Base-by-base conservation (phyloP, 2,329 filamentous ascomycete genomes). In the Penicillium carneum region DNA sequence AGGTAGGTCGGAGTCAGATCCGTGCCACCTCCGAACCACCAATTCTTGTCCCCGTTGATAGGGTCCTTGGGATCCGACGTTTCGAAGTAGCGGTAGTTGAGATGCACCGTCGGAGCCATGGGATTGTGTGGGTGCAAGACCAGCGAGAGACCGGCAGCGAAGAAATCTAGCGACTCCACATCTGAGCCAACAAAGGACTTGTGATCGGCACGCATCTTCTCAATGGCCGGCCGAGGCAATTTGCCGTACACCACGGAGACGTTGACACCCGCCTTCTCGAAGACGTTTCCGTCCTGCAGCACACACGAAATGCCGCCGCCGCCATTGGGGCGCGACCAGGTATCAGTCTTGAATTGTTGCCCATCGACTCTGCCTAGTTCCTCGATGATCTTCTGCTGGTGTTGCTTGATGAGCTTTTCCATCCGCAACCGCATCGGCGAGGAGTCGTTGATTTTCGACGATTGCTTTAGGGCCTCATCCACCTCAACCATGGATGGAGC, bases 71-170 rank as follows among this genome's bases (percentile, higher is more conserved):
- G 86, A 71, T 94, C 90, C 63, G 91, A 90, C 1, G 95, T 99
- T 82, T 99, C 95, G 74, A 99, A 99, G 81, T 99, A 99, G 59
- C 95, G 88, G 83, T 98, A 98, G 83, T 99, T 99, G 70, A 99
- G 85, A 78, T 99, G 95, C 18, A 99, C 95, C 0, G 95, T 99
- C 0, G 95, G 95, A 8, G 94, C 94, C 90, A 97, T 96, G 49
- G 95, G 95, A 79, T 99, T 99, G 71, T 87, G 85, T 1, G 95
- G 95, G 77, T 99, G 95, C 54, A 98, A 83, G 29, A 99, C 94
- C 77, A 99, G 85, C 74, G 93, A 97, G 55, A 99, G 83, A 5
- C 95, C 95, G 1, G 94, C 91, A 20, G 94, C 95, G 77, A 98
- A 99, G 85, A 98, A 99, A 72, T 93, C 91, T 63, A 99, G 83